phyloP scores from a whole-genome alignment of 2,329 filamentous ascomycete species.

The Ilyonectria sp. region DNA sequence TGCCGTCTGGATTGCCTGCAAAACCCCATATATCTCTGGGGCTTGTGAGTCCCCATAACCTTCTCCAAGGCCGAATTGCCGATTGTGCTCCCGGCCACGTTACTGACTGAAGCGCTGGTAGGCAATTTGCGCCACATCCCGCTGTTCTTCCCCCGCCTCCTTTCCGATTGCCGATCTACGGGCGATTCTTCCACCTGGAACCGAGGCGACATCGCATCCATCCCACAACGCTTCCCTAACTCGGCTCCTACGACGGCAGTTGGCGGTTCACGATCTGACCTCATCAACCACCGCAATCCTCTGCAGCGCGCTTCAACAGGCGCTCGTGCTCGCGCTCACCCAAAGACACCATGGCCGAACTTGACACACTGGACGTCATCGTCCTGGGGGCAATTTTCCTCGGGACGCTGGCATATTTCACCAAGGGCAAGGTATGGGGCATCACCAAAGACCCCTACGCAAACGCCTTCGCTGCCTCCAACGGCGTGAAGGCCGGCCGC shows the following conservation, averaged over 20 bases:
- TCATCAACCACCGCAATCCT: slow-evolving; percentile 25
- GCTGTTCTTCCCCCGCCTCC: slow-evolving; percentile 42
- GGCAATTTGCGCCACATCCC: slow-evolving; percentile 44
- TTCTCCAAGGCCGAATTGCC: slow-evolving; percentile 32
- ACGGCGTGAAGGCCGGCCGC: slow-evolving; percentile 83
- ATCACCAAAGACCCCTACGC: slow-evolving; percentile 92
- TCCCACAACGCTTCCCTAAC: slow-evolving; percentile 1
- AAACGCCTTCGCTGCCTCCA: slow-evolving; percentile 78
- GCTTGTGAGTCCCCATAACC: slow-evolving; percentile 27
- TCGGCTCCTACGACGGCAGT: slow-evolving; percentile 31
- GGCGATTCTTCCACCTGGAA: slow-evolving; percentile 25
- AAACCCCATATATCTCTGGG: slow-evolving; percentile 3
- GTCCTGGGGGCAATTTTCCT: slow-evolving; percentile 89
- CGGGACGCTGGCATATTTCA: slow-evolving; percentile 95
- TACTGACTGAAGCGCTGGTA: slow-evolving; percentile 20
- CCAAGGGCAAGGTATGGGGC: slow-evolving; percentile 95
- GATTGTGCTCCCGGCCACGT: slow-evolving; percentile 27
- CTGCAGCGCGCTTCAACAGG: slow-evolving; percentile 23
- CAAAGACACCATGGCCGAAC: slow-evolving; percentile 83
- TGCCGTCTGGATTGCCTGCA: slow-evolving; percentile 4
- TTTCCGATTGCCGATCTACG: slow-evolving; percentile 45
- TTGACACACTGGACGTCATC: slow-evolving; percentile 94
- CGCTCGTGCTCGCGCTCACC: slow-evolving; percentile 33
- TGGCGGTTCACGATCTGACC: slow-evolving; percentile 19
- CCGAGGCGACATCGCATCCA: slow-evolving; percentile 26